A percentile compares a stretch with the other conserved stretches of the same genome.
Conservation (phyloP, 148 eudicot genomes). For the Vaccinium macrocarpon region DNA sequence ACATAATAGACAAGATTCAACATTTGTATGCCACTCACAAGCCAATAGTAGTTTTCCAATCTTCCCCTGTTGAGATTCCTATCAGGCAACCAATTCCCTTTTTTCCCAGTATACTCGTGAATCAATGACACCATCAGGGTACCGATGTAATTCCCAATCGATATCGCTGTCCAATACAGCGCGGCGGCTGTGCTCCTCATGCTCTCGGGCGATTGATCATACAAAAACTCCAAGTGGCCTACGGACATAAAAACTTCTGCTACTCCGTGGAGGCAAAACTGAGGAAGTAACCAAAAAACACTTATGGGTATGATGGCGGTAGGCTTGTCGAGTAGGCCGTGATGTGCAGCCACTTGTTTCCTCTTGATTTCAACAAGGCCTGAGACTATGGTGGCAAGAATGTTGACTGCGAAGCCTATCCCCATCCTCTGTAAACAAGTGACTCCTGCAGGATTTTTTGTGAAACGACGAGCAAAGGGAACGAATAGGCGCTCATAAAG, state of each 20-base stretch:
- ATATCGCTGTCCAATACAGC: conserved; percentile 37
- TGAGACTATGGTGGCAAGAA: conserved; percentile 37
- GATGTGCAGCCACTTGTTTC: conserved; percentile 38
- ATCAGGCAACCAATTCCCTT: conserved; percentile 38
- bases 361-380: conserved; percentile 48
- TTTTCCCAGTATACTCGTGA: conserved; percentile 33
- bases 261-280: conserved; percentile 41
- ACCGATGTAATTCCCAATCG: conserved; percentile 43
- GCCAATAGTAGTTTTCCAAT: conserved; percentile 36
- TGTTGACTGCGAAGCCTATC: conserved; percentile 42
- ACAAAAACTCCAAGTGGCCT: conserved; percentile 54
- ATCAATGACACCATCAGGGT: conserved; percentile 42
- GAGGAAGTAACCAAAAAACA: conserved; percentile 58
- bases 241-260: conserved; percentile 44
- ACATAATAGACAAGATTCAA: conserved; percentile 34
- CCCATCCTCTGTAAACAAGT: conserved; percentile 59
- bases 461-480: conserved; percentile 45
- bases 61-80: conserved; percentile 40
- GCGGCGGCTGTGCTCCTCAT: conserved; percentile 56
- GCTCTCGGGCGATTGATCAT: conserved; percentile 59
- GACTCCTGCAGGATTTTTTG: conserved; percentile 46
- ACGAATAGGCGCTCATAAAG: conserved; percentile 50
- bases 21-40: conserved; percentile 35
- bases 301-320: conserved; percentile 42
- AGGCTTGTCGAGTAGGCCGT: conserved; percentile 38